Percentiles rank a stretch among this genome's conserved stretches.
Conservation (phyloP, 177 flowering plant genomes). For the Tripterygium wilfordii region DNA sequence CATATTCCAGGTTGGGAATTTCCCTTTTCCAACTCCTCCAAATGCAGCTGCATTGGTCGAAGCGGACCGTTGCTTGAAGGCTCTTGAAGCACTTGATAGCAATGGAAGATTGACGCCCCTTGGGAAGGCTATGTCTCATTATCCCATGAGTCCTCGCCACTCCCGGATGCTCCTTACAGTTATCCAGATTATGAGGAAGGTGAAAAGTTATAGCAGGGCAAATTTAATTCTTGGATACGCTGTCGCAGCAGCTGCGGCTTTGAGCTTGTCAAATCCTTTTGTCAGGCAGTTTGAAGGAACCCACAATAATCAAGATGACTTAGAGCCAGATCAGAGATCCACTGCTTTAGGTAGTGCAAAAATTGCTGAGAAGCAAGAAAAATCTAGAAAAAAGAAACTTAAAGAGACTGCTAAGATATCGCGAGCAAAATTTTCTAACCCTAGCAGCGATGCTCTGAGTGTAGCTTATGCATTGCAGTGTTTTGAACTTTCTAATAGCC, state of each 20-base stretch:
- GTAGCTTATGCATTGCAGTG: slow-evolving; percentile 74
- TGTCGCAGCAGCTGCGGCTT: slow-evolving; percentile 79
- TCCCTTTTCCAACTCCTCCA: slow-evolving; percentile 98
- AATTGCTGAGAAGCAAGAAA: slow-evolving; percentile 33
- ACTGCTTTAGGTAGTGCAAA: slow-evolving; percentile 11
- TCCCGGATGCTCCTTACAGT: slow-evolving; percentile 94
- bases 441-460: slow-evolving; percentile 80
- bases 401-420: slow-evolving; percentile 54
- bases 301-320: slow-evolving; percentile 18
- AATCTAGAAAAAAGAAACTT: slow-evolving; percentile 49
- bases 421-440: slow-evolving; percentile 64
- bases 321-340: slow-evolving; percentile 26
- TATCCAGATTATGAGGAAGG: slow-evolving; percentile 53
- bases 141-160: slow-evolving; percentile 97
- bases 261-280: slow-evolving; percentile 82
- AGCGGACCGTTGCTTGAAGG: slow-evolving; percentile 79
- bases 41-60: slow-evolving; percentile 50
- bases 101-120: slow-evolving; percentile 65
- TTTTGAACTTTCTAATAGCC: slow-evolving; percentile 62
- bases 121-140: slow-evolving; percentile 88
- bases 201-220: slow-evolving; percentile 36
- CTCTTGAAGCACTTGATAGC: slow-evolving; percentile 77
- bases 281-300: slow-evolving; percentile 44
- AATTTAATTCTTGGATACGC: slow-evolving; percentile 72
- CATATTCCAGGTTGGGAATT: slow-evolving; percentile 65